A percentile compares a stretch with the other conserved stretches of the same genome.
Evolutionary conservation across 305 asterid genomes (phyloP).

Genomic region (Galium porrigens): DNA sequence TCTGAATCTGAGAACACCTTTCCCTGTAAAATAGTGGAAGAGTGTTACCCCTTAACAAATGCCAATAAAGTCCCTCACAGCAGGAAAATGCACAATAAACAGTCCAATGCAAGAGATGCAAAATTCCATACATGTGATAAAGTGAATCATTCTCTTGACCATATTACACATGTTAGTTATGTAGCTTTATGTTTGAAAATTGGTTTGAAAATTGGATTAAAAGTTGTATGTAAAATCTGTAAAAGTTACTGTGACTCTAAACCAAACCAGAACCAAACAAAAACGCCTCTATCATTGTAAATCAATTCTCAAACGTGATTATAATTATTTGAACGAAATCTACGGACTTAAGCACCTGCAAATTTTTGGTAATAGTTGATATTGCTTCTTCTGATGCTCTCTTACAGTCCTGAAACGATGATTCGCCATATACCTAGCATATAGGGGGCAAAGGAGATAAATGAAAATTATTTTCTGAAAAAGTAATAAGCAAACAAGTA

Average conservation of each 20-base stretch:
- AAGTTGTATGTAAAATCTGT: not conserved
- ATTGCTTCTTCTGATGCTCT: slow-evolving; percentile 80
- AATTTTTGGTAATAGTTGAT: slow-evolving; percentile 39
- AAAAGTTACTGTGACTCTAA: too few relatives aligned
- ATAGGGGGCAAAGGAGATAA: slow-evolving; percentile 7
- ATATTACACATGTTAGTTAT: not conserved
- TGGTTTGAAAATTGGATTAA: not conserved
- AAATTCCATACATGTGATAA: not conserved
- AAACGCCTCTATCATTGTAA: not conserved
- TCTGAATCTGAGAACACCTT: slow-evolving; percentile 90
- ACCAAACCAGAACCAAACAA: not conserved
- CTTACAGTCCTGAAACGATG: slow-evolving; percentile 89
- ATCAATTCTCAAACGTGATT: slow-evolving; percentile 4
- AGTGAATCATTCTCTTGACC: not conserved
- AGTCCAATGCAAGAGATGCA: not conserved
- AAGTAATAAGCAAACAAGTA: slow-evolving; percentile 9
- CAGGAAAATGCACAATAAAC: slow-evolving; percentile 2
- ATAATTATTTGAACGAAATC: slow-evolving; percentile 6
- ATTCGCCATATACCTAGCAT: slow-evolving; percentile 77
- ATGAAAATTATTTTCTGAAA: not conserved
- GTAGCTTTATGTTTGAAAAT: not conserved
- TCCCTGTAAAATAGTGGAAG: slow-evolving; percentile 41
- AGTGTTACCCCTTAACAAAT: not conserved
- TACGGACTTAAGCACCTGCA: slow-evolving; percentile 48
- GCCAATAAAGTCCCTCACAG: not conserved